Conservation (phyloP, 2,329 filamentous ascomycete genomes). For the Ophiocordyceps unilateralis region DNA sequence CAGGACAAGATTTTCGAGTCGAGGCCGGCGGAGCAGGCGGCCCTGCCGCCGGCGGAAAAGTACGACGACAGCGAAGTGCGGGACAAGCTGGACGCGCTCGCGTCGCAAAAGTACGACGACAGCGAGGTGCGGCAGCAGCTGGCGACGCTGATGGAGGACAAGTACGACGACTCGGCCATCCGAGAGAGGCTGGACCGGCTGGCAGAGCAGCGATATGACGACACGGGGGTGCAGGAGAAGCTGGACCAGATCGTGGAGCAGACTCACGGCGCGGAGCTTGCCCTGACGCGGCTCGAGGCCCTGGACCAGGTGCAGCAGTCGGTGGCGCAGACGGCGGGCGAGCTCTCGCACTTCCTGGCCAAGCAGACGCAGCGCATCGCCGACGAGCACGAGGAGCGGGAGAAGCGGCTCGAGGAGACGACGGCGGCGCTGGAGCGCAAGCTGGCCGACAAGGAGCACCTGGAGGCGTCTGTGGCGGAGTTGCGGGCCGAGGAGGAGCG, state of each 20-base stretch:
- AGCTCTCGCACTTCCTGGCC: slow-evolving; percentile 69
- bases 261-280: slow-evolving; percentile 12
- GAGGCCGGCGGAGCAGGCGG: slow-evolving; percentile 39
- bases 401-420: slow-evolving; percentile 65
- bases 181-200: slow-evolving; percentile 26
- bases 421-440: slow-evolving; percentile 66
- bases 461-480: slow-evolving; percentile 35
- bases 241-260: slow-evolving; percentile 21
- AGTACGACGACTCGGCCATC: slow-evolving; percentile 35
- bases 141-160: slow-evolving; percentile 25
- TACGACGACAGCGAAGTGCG: slow-evolving; percentile 12
- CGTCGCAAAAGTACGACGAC: slow-evolving; percentile 37
- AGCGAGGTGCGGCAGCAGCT: slow-evolving; percentile 30
- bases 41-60: slow-evolving; percentile 39
- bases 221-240: slow-evolving; percentile 27
- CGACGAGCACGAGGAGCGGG: slow-evolving; percentile 62
- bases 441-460: slow-evolving; percentile 44
- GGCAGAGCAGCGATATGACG: slow-evolving; percentile 36
- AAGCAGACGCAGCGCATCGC: slow-evolving; percentile 57
- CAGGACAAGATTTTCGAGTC: slow-evolving; percentile 44
- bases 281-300: slow-evolving; percentile 68
- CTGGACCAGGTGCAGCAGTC: slow-evolving; percentile 81
- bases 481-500: slow-evolving; percentile 34
- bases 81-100: slow-evolving; percentile 18
- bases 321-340: slow-evolving; percentile 66